Evolutionary conservation across 2,329 filamentous ascomycete genomes (phyloP).

Genomic region (Verticillium tricorpus): DNA sequence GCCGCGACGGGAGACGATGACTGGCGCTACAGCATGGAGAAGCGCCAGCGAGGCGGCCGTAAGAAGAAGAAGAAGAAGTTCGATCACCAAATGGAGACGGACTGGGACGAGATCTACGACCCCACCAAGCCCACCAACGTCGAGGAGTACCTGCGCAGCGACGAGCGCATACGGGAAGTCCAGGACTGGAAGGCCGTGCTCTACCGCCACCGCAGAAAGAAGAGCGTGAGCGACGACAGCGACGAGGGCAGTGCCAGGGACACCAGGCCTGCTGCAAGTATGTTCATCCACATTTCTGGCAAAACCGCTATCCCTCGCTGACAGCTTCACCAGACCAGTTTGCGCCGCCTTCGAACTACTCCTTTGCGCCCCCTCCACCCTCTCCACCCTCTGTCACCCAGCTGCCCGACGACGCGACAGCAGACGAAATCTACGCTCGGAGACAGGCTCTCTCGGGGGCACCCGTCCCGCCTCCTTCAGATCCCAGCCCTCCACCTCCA

Average conservation of each 20-base stretch:
- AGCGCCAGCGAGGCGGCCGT: slow-evolving; percentile 71
- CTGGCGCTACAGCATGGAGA: slow-evolving; percentile 63
- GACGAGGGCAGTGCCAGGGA: slow-evolving; percentile 39
- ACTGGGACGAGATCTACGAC: slow-evolving; percentile 93
- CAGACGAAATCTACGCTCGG: slow-evolving; percentile 65
- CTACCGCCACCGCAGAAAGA: slow-evolving; percentile 62
- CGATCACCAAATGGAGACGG: slow-evolving; percentile 52
- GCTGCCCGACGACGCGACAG: slow-evolving; percentile 54
- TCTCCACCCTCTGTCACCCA: slow-evolving; percentile 42
- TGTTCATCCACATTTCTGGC: slow-evolving; percentile 5
- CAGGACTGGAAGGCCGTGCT: slow-evolving; percentile 81
- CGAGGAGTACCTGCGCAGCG: slow-evolving; percentile 77
- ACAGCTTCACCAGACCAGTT: slow-evolving; percentile 45
- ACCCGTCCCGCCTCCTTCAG: slow-evolving; percentile 23
- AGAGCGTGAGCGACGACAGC: slow-evolving; percentile 33
- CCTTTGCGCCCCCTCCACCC: slow-evolving; percentile 52
- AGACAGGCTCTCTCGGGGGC: slow-evolving; percentile 52
- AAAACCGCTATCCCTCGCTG: background rate
- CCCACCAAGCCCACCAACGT: slow-evolving; percentile 77
- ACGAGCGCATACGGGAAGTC: slow-evolving; percentile 76
- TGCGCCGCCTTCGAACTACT: slow-evolving; percentile 53
- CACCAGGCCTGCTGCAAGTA: slow-evolving; percentile 17
- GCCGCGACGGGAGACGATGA: slow-evolving; percentile 74
- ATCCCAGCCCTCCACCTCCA: slow-evolving; percentile 23
- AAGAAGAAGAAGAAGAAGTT: slow-evolving; percentile 72